A percentile compares a stretch with the other conserved stretches of the same genome.
These are phyloP conservation scores for Dalbergia cultrata DNA, from an alignment of 306 rosid genomes.

Conservation along the genomic window DNA sequence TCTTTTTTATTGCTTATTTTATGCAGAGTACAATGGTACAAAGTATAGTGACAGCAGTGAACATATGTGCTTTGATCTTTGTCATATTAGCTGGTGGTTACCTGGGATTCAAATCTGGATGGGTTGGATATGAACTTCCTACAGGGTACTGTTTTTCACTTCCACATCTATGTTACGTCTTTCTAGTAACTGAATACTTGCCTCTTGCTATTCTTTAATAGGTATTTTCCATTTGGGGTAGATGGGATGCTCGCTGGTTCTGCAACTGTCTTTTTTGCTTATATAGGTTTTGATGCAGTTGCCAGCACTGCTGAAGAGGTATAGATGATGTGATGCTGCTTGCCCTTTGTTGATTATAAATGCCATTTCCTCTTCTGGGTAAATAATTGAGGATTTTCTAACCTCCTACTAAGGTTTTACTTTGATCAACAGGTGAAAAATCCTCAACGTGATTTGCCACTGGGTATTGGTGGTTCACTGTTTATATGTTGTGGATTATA, in stretches of 20 bases:
- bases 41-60: slow-evolving; percentile 76
- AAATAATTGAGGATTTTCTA: slow-evolving; percentile 21
- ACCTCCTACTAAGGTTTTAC: slow-evolving; percentile 32
- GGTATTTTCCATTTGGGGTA: slow-evolving; percentile 90
- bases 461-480: slow-evolving; percentile 82
- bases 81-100: slow-evolving; percentile 80
- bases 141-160: slow-evolving; percentile 67
- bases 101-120: slow-evolving; percentile 89
- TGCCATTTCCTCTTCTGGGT: neutral
- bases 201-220: slow-evolving; percentile 43
- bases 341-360: slow-evolving; percentile 9
- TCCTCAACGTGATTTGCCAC: slow-evolving; percentile 93
- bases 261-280: slow-evolving; percentile 92
- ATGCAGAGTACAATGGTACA: slow-evolving; percentile 86
- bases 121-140: slow-evolving; percentile 89
- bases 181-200: slow-evolving; percentile 1
- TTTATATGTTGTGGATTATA: slow-evolving; percentile 88
- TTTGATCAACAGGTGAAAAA: slow-evolving; percentile 78
- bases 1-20: slow-evolving; percentile 23
- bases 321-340: slow-evolving; percentile 1
- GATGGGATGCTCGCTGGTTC: slow-evolving; percentile 99
- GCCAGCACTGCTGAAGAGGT: slow-evolving; percentile 97
- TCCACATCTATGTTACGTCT: slow-evolving; percentile 12
- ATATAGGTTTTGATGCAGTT: slow-evolving; percentile 90
- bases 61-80: slow-evolving; percentile 84